Conservation (phyloP, 2,329 filamentous ascomycete species). For the Xylariaceae sp. region DNA sequence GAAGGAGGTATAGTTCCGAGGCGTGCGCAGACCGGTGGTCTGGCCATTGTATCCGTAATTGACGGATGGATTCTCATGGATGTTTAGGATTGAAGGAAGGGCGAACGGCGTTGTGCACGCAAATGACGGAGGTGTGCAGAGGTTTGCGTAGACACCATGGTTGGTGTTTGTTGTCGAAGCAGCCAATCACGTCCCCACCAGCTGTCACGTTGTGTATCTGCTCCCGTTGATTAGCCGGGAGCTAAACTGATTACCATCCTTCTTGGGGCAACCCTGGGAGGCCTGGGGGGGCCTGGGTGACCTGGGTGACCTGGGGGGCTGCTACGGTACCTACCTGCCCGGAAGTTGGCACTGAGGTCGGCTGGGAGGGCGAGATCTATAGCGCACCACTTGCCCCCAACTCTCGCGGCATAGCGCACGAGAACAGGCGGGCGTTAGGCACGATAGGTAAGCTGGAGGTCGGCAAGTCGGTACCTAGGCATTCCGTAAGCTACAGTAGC, state of each 20-base stretch:
- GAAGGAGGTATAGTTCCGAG: neutral
- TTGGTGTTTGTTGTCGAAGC: neutral
- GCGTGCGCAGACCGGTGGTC: neutral
- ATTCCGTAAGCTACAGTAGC: neutral
- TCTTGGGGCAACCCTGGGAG: neutral
- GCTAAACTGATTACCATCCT: conserved; percentile 2
- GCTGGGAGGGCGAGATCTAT: too few species aligned
- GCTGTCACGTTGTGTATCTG: conserved; percentile 18
- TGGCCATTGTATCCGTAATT: neutral
- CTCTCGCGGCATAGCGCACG: too few species aligned
- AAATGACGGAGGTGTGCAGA: neutral
- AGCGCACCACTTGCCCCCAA: too few species aligned
- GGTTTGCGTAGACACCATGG: neutral
- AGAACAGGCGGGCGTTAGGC: too few species aligned
- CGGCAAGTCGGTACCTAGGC: too few species aligned
- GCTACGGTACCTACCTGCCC: too few species aligned
- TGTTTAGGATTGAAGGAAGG: neutral
- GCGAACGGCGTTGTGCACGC: neutral
- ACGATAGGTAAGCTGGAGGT: too few species aligned
- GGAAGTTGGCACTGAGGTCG: too few species aligned
- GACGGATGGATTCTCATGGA: neutral
- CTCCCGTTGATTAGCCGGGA: conserved; percentile 20
- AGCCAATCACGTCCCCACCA: conserved; percentile 14
- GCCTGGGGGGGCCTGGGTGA: neutral
- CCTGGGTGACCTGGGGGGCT: neutral